Base-by-base conservation (phyloP, 352 stramenopile species). In the Phytophthora macrochlamydospora region DNA sequence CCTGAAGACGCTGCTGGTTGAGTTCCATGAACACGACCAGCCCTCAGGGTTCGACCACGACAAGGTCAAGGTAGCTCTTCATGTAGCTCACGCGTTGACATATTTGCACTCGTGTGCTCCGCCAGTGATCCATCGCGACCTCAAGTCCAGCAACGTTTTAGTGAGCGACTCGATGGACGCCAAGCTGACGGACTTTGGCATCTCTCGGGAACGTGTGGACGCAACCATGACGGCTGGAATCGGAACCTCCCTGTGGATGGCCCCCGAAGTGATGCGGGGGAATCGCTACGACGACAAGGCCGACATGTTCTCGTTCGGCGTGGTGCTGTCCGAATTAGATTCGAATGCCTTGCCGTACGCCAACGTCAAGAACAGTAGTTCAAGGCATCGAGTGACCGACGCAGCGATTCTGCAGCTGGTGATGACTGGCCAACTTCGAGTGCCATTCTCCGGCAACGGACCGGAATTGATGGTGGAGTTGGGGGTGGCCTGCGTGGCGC, bases 361-460 rank as follows among this genome's bases (percentile, higher is more conserved):
- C 3, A 49, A 75, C 18, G 65, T 58, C 3, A 71, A 67, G 8
- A 33, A 68, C 50, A 76, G 58, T 48, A 35, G 33, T 7, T 62
- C 51, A 13, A 40, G 58, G 11, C 64, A 57, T 46, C 40, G 28
- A 56, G 28, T 76, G 7, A 61, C 73, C 0, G 73, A 81, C 32
- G 59, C 72, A 2, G 75, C 70, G 6, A 72, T 84, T 42, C 42
- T 86, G 13, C 75, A 87, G 62, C 59, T 83, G 33, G 73, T 79
- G 12, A 68, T 71, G 13, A 56, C 65, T 4, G 75, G 78, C 2
- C 65, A 71, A 59, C 42, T 85, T 6, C 64, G 49, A 0, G 63
- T 83, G 9, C 38, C 71, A 44, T 81, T 84, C 24, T 81, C 75
- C 1, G 44, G 43, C 28, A 40, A 24, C 1, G 37, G 13, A 13